Evolutionary conservation across 495 filamentous ascomycete genomes (phyloP).

Genomic region (Glonium stellatum): DNA sequence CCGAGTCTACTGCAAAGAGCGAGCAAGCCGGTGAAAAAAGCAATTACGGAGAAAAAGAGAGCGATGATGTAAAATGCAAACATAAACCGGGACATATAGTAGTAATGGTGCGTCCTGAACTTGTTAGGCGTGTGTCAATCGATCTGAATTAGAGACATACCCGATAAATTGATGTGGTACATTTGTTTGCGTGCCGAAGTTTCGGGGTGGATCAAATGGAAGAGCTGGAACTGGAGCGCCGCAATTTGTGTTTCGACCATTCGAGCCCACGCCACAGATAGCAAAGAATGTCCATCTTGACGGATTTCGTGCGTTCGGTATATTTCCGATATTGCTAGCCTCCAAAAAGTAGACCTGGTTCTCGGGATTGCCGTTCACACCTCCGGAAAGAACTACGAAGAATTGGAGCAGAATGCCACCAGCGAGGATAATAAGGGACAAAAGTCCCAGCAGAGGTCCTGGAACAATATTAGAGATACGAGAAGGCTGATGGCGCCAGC

Average conservation of each 20-base stretch:
- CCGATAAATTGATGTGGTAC: slow-evolving; percentile 52
- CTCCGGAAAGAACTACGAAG: slow-evolving; percentile 70
- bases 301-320: slow-evolving; percentile 50
- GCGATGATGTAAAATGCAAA: slow-evolving; percentile 67
- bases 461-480: neutral
- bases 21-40: slow-evolving; percentile 55
- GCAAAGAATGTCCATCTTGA: slow-evolving; percentile 88
- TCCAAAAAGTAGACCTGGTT: slow-evolving; percentile 76
- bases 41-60: slow-evolving; percentile 55
- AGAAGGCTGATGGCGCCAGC: neutral
- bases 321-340: slow-evolving; percentile 61
- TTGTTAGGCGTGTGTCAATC: neutral
- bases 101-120: slow-evolving; percentile 51
- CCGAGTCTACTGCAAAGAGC: slow-evolving; percentile 56
- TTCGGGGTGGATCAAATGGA: slow-evolving; percentile 59
- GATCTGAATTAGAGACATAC: slow-evolving; percentile 31
- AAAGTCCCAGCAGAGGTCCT: slow-evolving; percentile 43
- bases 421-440: slow-evolving; percentile 69
- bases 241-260: slow-evolving; percentile 52
- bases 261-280: slow-evolving; percentile 48
- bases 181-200: slow-evolving; percentile 52
- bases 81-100: slow-evolving; percentile 59
- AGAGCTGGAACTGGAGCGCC: slow-evolving; percentile 48
- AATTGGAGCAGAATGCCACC: slow-evolving; percentile 69
- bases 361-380: slow-evolving; percentile 52